Evolutionary conservation across 768 basidiomycete genomes (phyloP), one percentile per base, ranked within the genome.

Genomic region (Kwoniella botswanensis): DNA sequence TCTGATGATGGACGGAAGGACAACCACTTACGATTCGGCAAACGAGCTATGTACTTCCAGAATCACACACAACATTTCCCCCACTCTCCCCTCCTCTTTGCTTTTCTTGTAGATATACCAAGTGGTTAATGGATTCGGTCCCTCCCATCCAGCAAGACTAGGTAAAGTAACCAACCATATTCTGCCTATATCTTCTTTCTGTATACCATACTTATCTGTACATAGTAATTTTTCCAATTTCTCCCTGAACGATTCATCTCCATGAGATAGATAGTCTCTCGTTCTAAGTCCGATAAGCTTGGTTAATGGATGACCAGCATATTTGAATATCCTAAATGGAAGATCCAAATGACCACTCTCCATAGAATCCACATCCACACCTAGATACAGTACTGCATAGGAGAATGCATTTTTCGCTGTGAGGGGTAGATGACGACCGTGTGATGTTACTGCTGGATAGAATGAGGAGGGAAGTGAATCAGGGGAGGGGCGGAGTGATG

Each of bases 151-250:
- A 35, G 89, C 68, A 63, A 88, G 88, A 63, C 87, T 88, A 3
- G 90, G 91, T 89, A 91, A 91, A 2, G 91, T 90, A 83, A 92
- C 84, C 85, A 92, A 87, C 90, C 90, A 93, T 0, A 87, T 86
- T 68, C 88, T 88, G 6, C 86, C 83, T 5, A 90, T 59, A 0
- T 67, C 50, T 4, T 63, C 63, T 11, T 29, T n/a, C 9, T 46
- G 29, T 29, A 74, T 35, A 0, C 68, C 71, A 43, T 63, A 26
- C 4, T 62, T 44, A 18, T 54, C n/a, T 7, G 50, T 18, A 10
- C 7, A 13, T 26, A 77, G 26, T 2, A 80, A 54, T 18, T 9
- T 17, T 24, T 71, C 67, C 29, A 74, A 22, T 43, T 76, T 75
- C 12, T 26, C 62, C 62, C 76, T 22, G 22, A 74, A 63, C 1